phyloP scores from a whole-genome alignment of 441 rosid species.

The Aquilaria agallochum region DNA sequence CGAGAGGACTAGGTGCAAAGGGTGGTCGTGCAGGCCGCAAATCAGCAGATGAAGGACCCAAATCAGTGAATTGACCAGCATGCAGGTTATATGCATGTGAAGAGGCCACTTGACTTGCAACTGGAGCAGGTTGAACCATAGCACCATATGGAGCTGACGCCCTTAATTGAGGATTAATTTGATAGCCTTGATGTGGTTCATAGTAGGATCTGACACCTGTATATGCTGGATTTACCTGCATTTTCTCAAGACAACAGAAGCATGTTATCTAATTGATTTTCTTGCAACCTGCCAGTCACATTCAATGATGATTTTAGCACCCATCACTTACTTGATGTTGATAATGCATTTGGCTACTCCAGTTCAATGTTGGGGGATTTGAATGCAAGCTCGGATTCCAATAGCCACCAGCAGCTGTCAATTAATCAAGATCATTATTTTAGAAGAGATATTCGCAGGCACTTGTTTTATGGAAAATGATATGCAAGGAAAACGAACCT shows the following conservation, averaged over 20 bases:
- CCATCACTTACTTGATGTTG: slow-evolving; percentile 12
- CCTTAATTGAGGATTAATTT: slow-evolving; percentile 9
- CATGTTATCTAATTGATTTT: neutral
- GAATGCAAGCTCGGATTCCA: slow-evolving; percentile 12
- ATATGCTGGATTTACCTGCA: slow-evolving; percentile 12
- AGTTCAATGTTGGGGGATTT: slow-evolving; percentile 4
- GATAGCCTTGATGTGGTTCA: slow-evolving; percentile 13
- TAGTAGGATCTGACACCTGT: neutral
- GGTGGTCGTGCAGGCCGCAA: slow-evolving; percentile 3
- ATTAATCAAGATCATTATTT: neutral
- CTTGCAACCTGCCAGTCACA: neutral
- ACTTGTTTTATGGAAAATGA: neutral
- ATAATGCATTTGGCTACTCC: slow-evolving; percentile 6
- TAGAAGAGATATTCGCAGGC: neutral
- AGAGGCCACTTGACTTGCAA: slow-evolving; percentile 9
- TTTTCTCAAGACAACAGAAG: neutral
- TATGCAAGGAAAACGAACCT: slow-evolving; percentile 8
- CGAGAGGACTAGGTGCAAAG: slow-evolving; percentile 1
- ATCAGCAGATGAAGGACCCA: slow-evolving; percentile 5
- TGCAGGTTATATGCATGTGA: neutral
- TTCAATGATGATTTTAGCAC: neutral
- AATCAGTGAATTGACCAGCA: slow-evolving; percentile 6
- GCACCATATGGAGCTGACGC: slow-evolving; percentile 6
- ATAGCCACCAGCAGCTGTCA: slow-evolving; percentile 8
- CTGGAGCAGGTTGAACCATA: slow-evolving; percentile 4